Base-by-base conservation (phyloP, 1,139 yeast species). In the Yamadazyma siamensis region DNA sequence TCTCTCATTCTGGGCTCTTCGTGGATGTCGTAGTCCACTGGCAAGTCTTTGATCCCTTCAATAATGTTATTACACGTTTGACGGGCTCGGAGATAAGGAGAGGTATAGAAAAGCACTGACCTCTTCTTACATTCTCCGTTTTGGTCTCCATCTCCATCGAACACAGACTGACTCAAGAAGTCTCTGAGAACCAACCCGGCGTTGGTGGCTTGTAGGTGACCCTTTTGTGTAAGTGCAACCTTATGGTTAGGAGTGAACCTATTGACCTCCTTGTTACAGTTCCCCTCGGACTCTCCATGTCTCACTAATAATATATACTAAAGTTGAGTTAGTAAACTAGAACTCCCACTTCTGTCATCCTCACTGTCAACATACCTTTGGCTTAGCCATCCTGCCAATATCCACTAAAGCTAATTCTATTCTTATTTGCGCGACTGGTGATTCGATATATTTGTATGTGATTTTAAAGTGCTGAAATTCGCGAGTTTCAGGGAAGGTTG, bases 1-100 rank as follows among this genome's bases (percentile, higher is more conserved):
- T 88, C 96, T 43, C 96, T 67, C 75, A 88, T 76, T 32, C 96
- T 60, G 4, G 96, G 94, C 48, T 88, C 96, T 51, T 88, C 96
- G 43, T 75, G 70, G 7, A 85, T 75, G 26, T 65, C 58, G 44
- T 76, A 78, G 3, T 63, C 51, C 1, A 76, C 64, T 3, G 65
- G 58, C 13, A 71, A 53, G 32, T 61, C 76, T 32, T 74, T 69
- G 25, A 86, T 64, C 2, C 80, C 85, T 25, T 73, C 68, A 3
- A 82, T 52, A 6, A 87, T 72, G 15, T 81, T 79, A 32, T 80
- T 71, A 26, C 91, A 70, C 1, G 96, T 87, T 50, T 87, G 88
- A 24, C 94, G 64, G 1, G 96, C 85, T 29, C 96, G 66, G 33
- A 66, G 55, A 52, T 87, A 87, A 0, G 96, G 96, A 8, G 94